Conservation (phyloP, 2,329 filamentous ascomycete species). For the Aspergillus udagawae region DNA sequence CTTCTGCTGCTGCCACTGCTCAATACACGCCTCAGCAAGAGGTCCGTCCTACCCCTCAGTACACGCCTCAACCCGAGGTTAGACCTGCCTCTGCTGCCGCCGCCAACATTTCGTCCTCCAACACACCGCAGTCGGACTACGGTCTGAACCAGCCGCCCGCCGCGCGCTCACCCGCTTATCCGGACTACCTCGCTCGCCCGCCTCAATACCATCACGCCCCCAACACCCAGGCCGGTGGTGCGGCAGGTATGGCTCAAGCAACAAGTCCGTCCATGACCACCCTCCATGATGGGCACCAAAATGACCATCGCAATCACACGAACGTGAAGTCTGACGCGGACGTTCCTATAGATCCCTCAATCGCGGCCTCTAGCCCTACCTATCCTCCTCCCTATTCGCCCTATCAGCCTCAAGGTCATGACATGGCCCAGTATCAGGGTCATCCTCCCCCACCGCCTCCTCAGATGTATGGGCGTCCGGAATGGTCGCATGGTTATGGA, state of each 20-base stretch:
- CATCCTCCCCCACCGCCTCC: conserved; percentile 44
- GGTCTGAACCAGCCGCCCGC: conserved; percentile 67
- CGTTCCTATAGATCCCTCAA: conserved; percentile 98
- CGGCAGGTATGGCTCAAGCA: conserved; percentile 96
- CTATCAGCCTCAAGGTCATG: conserved; percentile 75
- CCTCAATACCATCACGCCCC: conserved; percentile 69
- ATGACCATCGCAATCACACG: conserved; percentile 65
- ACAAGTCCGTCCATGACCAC: conserved; percentile 89
- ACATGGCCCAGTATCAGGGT: conserved; percentile 70
- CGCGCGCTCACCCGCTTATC: conserved; percentile 78
- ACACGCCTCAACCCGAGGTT: conserved; percentile 76
- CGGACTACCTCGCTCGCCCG: conserved; percentile 78
- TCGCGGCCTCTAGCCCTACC: conserved; percentile 86
- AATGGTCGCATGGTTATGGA: conserved; percentile 44
- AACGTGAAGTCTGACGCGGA: conserved; percentile 86
- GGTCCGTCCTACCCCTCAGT: conserved; percentile 54
- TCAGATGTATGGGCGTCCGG: conserved; percentile 46
- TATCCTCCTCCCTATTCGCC: conserved; percentile 85
- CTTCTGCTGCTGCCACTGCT: conserved; percentile 66
- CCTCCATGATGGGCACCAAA: conserved; percentile 73
- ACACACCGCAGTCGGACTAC: conserved; percentile 88
- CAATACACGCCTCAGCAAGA: conserved; percentile 40
- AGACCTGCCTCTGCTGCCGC: conserved; percentile 44
- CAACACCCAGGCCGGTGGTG: conserved; percentile 66
- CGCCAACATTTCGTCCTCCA: conserved; percentile 68